Percentiles rank a stretch among this genome's conserved stretches.
phyloP scores from a whole-genome alignment of 306 rosid genomes.

The Amphicarpaea edgeworthii region DNA sequence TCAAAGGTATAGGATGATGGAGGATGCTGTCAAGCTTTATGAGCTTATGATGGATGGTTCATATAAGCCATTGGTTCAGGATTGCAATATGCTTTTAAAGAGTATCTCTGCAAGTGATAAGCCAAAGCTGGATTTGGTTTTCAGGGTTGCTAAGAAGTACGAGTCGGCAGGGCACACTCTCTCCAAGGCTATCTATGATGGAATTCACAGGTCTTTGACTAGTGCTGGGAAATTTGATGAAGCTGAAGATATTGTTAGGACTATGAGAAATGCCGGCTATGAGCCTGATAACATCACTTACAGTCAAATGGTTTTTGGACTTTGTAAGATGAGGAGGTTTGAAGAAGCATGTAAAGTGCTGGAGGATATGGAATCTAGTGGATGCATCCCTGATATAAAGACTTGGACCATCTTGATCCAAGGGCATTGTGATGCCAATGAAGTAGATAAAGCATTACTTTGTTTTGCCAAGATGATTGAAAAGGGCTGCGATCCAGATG shows the following conservation, averaged over 20 bases:
- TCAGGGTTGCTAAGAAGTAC: slow-evolving; percentile 70
- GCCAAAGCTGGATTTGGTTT: slow-evolving; percentile 70
- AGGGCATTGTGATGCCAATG: slow-evolving; percentile 80
- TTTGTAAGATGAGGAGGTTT: slow-evolving; percentile 72
- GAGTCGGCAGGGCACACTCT: slow-evolving; percentile 66
- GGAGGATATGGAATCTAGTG: slow-evolving; percentile 82
- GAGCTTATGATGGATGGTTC: slow-evolving; percentile 95
- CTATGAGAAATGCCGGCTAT: slow-evolving; percentile 78
- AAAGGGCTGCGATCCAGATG: slow-evolving; percentile 66
- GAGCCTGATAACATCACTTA: slow-evolving; percentile 82
- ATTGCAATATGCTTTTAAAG: slow-evolving; percentile 65
- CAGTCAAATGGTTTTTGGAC: slow-evolving; percentile 85
- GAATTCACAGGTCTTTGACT: slow-evolving; percentile 84
- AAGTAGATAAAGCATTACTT: slow-evolving; percentile 66
- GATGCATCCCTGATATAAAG: slow-evolving; percentile 82
- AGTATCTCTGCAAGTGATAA: slow-evolving; percentile 51
- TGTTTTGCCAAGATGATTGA: slow-evolving; percentile 77
- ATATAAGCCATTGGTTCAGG: slow-evolving; percentile 69
- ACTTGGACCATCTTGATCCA: slow-evolving; percentile 95
- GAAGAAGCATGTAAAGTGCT: slow-evolving; percentile 77
- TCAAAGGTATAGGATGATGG: slow-evolving; percentile 68
- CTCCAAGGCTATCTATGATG: slow-evolving; percentile 77
- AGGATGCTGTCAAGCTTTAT: slow-evolving; percentile 87
- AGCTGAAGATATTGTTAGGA: slow-evolving; percentile 65
- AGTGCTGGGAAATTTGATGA: slow-evolving; percentile 73